These are phyloP conservation scores for Endotrypanum monterogeii DNA, from an alignment of 208 protist species.

Conservation along the genomic window DNA sequence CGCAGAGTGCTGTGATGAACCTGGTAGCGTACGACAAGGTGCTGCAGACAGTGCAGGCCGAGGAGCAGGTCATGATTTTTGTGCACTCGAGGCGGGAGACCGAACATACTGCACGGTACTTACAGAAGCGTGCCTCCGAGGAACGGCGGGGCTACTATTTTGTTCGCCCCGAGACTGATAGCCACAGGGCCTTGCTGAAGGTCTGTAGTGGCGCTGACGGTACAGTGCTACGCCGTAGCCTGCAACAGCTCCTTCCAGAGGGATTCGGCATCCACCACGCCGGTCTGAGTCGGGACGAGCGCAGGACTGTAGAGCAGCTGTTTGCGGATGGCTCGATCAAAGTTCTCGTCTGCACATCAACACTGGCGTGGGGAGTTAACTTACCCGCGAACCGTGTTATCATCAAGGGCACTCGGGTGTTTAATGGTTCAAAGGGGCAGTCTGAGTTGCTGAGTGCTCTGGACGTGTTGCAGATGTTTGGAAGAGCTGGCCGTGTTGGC, in stretches of 20 bases:
- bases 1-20: slow-evolving; percentile 97
- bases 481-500: slow-evolving; percentile 97
- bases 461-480: slow-evolving; percentile 99
- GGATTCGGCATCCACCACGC: slow-evolving; percentile 99
- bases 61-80: slow-evolving; percentile 98
- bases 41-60: slow-evolving; percentile 82
- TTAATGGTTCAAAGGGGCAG: slow-evolving; percentile 95
- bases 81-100: slow-evolving; percentile 99
- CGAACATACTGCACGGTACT: slow-evolving; percentile 92
- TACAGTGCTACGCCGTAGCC: slow-evolving; percentile 38
- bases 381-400: slow-evolving; percentile 99
- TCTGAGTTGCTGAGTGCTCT: slow-evolving; percentile 96
- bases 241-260: slow-evolving; percentile 89
- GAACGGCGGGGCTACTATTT: slow-evolving; percentile 92
- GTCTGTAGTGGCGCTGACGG: slow-evolving; percentile 30
- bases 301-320: slow-evolving; percentile 97
- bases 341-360: slow-evolving; percentile 99
- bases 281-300: slow-evolving; percentile 96
- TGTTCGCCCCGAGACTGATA: slow-evolving; percentile 81
- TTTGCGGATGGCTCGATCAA: slow-evolving; percentile 96
- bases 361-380: slow-evolving; percentile 99
- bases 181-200: slow-evolving; percentile 84
- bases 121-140: slow-evolving; percentile 91
- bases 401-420: slow-evolving; percentile 99
- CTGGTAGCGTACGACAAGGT: slow-evolving; percentile 98